Evolutionary conservation across 1,139 yeast species (phyloP).

Genomic region (Geotrichum restrictum): DNA sequence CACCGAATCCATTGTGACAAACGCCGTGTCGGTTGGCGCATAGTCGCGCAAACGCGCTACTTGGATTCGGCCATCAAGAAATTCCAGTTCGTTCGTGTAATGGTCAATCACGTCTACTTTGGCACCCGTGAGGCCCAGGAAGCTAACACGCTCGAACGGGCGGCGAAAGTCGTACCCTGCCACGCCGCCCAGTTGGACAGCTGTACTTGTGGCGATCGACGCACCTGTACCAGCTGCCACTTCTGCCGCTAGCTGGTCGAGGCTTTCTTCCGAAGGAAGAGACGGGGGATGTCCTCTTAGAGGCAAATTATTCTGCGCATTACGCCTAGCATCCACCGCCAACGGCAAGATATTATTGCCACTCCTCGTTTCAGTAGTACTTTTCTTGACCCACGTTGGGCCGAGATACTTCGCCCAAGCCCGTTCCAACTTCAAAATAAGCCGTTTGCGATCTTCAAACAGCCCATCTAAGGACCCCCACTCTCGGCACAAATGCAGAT

Average conservation of each 20-base stretch:
- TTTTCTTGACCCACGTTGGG: constrained; percentile 31
- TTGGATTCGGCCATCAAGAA: constrained; percentile 55
- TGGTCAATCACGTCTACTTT: constrained; percentile 63
- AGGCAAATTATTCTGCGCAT: constrained; percentile 13
- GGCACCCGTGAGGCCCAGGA: constrained; percentile 52
- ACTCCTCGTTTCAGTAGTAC: neutral
- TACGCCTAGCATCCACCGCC: constrained; percentile 10
- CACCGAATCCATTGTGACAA: constrained; percentile 79
- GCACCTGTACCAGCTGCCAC: too few relatives aligned
- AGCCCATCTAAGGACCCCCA: constrained; percentile 72
- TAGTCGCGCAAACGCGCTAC: constrained; percentile 46
- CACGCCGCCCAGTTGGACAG: constrained; percentile 18
- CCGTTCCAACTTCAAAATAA: constrained; percentile 59
- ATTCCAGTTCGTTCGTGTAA: constrained; percentile 53
- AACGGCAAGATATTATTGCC: constrained; percentile 14
- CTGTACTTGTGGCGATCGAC: constrained; percentile 9
- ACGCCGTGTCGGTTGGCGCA: constrained; percentile 52
- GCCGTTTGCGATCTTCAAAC: constrained; percentile 53
- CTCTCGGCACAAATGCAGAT: constrained; percentile 74
- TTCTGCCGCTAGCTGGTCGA: neutral
- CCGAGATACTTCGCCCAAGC: constrained; percentile 75
- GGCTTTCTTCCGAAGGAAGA: constrained; percentile 18
- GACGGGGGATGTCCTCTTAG: constrained; percentile 21
- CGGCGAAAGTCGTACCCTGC: constrained; percentile 30
- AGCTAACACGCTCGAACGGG: constrained; percentile 46